A percentile compares a stretch with the other conserved stretches of the same genome.
These are phyloP conservation scores for Citrullus mucosospermus DNA, from an alignment of 306 rosid species.

Conservation along the genomic window DNA sequence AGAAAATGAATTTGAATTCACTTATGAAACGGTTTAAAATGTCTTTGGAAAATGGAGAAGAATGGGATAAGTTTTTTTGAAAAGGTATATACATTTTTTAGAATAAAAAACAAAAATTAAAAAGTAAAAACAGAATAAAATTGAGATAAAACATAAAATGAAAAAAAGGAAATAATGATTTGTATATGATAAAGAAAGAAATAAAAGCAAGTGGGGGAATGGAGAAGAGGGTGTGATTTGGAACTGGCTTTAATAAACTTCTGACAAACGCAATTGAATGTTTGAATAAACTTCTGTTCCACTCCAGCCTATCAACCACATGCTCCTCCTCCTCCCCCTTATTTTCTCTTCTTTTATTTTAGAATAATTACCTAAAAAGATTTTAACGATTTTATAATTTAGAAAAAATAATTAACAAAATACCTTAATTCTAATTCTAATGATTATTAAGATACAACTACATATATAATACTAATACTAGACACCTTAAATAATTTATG, in stretches of 20 bases:
- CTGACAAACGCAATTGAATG: slow-evolving; percentile 6
- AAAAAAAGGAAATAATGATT: too few species aligned
- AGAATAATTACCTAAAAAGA: too few species aligned
- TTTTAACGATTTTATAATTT: too few species aligned
- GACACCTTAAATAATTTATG: too few species aligned
- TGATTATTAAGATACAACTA: too few species aligned
- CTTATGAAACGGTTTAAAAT: neutral
- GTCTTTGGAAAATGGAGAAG: neutral
- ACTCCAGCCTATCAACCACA: neutral
- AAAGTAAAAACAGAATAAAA: neutral
- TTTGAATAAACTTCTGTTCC: neutral
- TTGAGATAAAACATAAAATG: neutral
- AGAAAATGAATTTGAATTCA: neutral
- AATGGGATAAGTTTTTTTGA: neutral
- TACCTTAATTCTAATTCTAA: too few species aligned
- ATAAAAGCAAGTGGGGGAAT: neutral
- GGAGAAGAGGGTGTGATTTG: too few species aligned
- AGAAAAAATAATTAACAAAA: too few species aligned
- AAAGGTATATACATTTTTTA: neutral
- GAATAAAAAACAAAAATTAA: neutral
- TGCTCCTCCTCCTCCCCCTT: neutral
- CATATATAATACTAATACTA: too few species aligned
- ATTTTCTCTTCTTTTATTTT: too few species aligned
- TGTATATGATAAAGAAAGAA: too few species aligned
- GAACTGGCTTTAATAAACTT: slow-evolving; percentile 10